Conservation (phyloP, 257 asterid genomes). For the Plantago ovata region DNA sequence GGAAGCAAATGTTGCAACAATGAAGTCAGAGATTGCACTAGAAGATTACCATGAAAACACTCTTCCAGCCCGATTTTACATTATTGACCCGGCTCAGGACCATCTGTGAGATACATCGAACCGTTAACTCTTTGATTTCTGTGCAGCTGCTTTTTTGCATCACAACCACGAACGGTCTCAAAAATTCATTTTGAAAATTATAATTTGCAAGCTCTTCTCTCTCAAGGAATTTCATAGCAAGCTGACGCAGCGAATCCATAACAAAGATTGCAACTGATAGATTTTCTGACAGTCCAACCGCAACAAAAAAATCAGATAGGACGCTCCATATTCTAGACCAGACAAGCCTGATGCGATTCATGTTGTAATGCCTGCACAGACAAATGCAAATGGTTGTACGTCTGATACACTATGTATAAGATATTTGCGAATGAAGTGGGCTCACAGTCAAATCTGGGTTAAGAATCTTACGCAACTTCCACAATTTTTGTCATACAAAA, state of each 20-base stretch:
- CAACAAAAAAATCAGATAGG: conserved; percentile 89
- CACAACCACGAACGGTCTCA: conserved; percentile 91
- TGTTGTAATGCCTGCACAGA: conserved; percentile 93
- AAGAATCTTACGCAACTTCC: conserved; percentile 99
- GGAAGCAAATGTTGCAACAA: conserved; percentile 1
- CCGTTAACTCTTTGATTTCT: conserved; percentile 93
- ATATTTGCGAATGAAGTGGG: conserved; percentile 5
- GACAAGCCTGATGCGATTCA: conserved; percentile 95
- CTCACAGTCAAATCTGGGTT: conserved; percentile 30
- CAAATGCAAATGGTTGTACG: conserved; percentile 22
- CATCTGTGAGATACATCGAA: conserved; percentile 98
- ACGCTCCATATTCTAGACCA: conserved; percentile 99
- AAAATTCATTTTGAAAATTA: conserved; percentile 93
- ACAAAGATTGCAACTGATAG: conserved; percentile 97
- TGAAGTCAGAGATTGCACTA: background rate
- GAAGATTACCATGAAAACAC: conserved; percentile 84
- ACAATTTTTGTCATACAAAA: conserved; percentile 98
- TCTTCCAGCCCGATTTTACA: conserved; percentile 99
- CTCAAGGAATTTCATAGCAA: conserved; percentile 94
- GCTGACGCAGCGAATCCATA: conserved; percentile 97
- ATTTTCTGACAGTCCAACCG: conserved; percentile 96
- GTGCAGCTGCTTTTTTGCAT: conserved; percentile 89
- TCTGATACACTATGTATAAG: conserved; percentile 17
- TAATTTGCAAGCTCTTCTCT: conserved; percentile 99
- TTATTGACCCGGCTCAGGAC: conserved; percentile 94